Evolutionary conservation across 176 grass and related monocot species (phyloP), one percentile per base, ranked within the genome.

Genomic region (Paspalum notatum): DNA sequence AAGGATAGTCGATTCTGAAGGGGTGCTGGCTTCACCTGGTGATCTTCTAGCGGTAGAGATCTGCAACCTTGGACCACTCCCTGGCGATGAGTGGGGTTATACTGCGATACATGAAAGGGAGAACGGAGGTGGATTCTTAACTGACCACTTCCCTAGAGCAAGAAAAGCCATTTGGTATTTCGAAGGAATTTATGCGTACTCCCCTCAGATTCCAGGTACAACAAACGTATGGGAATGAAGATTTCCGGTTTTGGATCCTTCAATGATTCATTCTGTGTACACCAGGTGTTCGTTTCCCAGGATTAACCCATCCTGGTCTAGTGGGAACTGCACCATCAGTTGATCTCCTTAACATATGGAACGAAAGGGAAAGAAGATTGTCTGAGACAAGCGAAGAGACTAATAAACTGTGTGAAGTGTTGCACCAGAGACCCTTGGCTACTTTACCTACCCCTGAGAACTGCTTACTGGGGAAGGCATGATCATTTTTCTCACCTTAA

Each of bases 91-190:
- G 79, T 98, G 92, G 95, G 95, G 92, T 68, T 93, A 91, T 70
- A 98, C 95, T 45, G 92, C 86, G 68, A 95, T 93, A 74, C 94
- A 95, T 6, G 95, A 93, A 74, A 94, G 88, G 84, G 95, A 91
- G n/a, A 98, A 95, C 67, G 92, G 95, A 56, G 95, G 95, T 42
- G 90, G 95, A 43, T 98, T 95, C 77, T 84, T 98, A 85, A 98
- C 90, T 1, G 92, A 93, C 13, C 90, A 98, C 78, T 91, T 98
- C 58, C 95, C 95, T 42, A 83, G 60, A 68, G 92, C 92, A 81
- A 93, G 88, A 65, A 93, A 98, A 85, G 88, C 84, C 9, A 95
- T 98, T 68, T 98, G 95, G 95, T 98, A 98, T 86, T 98, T 98
- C 45, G 90, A 98, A 95, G 92, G 90, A 89, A 98, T 95, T 84